Evolutionary conservation across 176 grass and related monocot genomes (phyloP).

Genomic region (Eragrostis nindensis): DNA sequence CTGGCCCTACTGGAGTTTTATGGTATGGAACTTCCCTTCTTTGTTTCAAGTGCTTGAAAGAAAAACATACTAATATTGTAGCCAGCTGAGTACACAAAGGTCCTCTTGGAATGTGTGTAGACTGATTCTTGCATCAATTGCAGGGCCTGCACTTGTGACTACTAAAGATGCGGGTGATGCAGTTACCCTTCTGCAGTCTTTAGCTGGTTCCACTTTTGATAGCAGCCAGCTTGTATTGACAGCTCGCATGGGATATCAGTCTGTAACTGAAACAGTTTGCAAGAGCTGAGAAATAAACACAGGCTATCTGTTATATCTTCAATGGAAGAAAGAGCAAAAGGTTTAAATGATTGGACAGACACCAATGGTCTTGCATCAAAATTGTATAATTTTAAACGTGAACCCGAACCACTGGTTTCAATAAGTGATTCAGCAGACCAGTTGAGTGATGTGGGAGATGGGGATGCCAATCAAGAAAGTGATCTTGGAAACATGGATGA

Average conservation of each 20-base stretch:
- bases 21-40: constrained; percentile 57
- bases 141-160: constrained; percentile 93
- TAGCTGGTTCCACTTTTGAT: constrained; percentile 97
- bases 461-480: constrained; percentile 55
- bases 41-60: constrained; percentile 27
- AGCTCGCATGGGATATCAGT: constrained; percentile 93
- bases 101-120: neutral
- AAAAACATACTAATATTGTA: constrained; percentile 18
- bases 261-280: constrained; percentile 73
- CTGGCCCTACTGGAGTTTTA: constrained; percentile 93
- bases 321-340: constrained; percentile 90
- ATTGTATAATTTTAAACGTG: constrained; percentile 82
- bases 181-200: constrained; percentile 90
- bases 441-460: constrained; percentile 49
- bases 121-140: constrained; percentile 40
- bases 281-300: constrained; percentile 87
- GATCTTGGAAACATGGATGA: constrained; percentile 59
- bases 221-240: constrained; percentile 98
- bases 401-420: constrained; percentile 71
- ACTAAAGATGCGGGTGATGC: constrained; percentile 98
- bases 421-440: constrained; percentile 57
- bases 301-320: constrained; percentile 77
- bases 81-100: neutral
- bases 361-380: constrained; percentile 78
- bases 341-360: constrained; percentile 61